Conservation (phyloP, 2,329 filamentous ascomycete genomes). For the Ophiostoma pallidulum region DNA sequence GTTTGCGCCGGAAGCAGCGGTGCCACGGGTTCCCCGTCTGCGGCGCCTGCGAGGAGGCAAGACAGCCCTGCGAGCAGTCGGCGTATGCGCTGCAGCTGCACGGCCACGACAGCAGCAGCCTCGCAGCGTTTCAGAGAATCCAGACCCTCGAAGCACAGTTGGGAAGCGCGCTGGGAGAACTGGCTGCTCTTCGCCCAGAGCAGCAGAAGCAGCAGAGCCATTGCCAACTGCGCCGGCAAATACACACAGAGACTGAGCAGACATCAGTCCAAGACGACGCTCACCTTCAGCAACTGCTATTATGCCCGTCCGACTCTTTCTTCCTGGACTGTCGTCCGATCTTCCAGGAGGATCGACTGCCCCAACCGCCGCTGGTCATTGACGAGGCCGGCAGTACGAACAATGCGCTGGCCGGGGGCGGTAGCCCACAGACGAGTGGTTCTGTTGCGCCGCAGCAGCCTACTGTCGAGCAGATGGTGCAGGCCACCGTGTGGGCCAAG, state of each 20-base stretch:
- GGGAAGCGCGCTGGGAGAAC: conserved; percentile 1
- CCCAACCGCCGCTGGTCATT: no score
- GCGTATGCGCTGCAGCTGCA: conserved; percentile 10
- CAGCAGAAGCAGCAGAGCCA: background rate
- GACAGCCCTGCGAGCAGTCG: conserved; percentile 9
- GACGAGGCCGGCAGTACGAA: no score
- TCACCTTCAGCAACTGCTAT: no score
- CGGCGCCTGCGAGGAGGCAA: conserved; percentile 10
- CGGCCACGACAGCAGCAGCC: conserved; percentile 3
- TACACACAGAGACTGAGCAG: no score
- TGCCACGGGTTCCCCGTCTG: conserved; percentile 14
- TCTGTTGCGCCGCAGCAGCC: background rate
- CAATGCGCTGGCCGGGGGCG: no score
- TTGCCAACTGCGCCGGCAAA: no score
- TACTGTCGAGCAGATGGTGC: conserved; percentile 40
- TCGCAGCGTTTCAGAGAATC: conserved; percentile 5
- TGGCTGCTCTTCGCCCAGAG: background rate
- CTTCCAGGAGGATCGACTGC: no score
- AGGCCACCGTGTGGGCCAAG: conserved; percentile 45
- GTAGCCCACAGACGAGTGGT: no score
- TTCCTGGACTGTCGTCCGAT: no score
- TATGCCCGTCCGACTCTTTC: no score
- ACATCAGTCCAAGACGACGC: no score
- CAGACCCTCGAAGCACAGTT: conserved; percentile 9
- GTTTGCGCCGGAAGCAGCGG: conserved; percentile 11